These are phyloP conservation scores for Leccinum disarticulatum DNA, from an alignment of 768 basidiomycete genomes.

Conservation along the genomic window DNA sequence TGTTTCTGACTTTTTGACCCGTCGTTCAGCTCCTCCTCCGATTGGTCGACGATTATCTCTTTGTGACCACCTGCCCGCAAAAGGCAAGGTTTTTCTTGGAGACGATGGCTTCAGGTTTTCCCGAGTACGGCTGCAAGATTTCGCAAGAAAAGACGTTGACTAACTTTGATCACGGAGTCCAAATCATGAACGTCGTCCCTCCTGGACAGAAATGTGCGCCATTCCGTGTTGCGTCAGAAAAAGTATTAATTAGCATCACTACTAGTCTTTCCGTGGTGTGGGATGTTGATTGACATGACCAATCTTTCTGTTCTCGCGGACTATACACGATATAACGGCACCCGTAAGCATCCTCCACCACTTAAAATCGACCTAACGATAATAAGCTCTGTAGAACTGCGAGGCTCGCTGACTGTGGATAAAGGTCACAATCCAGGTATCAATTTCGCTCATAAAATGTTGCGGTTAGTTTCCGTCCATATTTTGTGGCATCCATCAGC, in stretches of 20 bases:
- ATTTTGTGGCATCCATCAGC: slow-evolving; percentile 1
- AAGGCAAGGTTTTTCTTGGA: slow-evolving; percentile 70
- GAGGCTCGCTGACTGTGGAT: slow-evolving; percentile 70
- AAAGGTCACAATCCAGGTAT: slow-evolving; percentile 63
- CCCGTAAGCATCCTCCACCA: slow-evolving; percentile 43
- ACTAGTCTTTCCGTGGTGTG: slow-evolving; percentile 95
- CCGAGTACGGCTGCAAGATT: slow-evolving; percentile 92
- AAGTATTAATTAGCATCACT: not conserved
- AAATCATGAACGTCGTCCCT: slow-evolving; percentile 53
- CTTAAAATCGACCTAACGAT: not conserved
- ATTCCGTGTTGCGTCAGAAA: not conserved
- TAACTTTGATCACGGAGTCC: slow-evolving; percentile 70
- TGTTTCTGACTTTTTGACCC: not conserved
- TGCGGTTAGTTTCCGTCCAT: slow-evolving; percentile 52
- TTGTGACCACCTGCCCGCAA: slow-evolving; percentile 65
- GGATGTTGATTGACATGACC: slow-evolving; percentile 71
- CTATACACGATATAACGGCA: slow-evolving; percentile 64
- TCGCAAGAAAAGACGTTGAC: slow-evolving; percentile 85
- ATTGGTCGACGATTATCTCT: slow-evolving; percentile 93
- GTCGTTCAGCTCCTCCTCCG: slow-evolving; percentile 66
- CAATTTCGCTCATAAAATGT: slow-evolving; percentile 69
- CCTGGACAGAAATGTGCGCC: slow-evolving; percentile 43
- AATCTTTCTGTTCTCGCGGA: slow-evolving; percentile 80
- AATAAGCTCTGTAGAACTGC: slow-evolving; percentile 46
- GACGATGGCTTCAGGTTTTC: slow-evolving; percentile 82